A percentile compares a stretch with the other conserved stretches of the same genome.
phyloP scores from a whole-genome alignment of 148 eudicot genomes.

The Fallopia convolvulus region DNA sequence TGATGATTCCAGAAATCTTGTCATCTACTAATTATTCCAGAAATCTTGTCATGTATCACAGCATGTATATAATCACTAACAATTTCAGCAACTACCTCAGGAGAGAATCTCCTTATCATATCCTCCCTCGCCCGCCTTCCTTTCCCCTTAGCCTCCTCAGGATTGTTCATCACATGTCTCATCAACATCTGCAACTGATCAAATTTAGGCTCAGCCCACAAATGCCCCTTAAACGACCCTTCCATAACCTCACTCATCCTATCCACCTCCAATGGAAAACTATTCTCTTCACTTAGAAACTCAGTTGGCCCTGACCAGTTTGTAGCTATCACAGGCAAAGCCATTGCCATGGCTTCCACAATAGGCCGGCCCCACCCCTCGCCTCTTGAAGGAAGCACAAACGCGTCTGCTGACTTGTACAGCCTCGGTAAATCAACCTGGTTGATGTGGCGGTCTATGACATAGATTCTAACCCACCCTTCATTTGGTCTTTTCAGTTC shows the following conservation, averaged over 20 bases:
- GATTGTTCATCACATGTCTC: conserved; percentile 46
- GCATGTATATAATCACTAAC: conserved; percentile 23
- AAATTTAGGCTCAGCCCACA: conserved; percentile 78
- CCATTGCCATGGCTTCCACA: conserved; percentile 83
- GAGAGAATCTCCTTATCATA: conserved; percentile 40
- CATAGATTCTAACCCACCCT: conserved; percentile 58
- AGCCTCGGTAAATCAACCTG: conserved; percentile 57
- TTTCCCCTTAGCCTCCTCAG: conserved; percentile 48
- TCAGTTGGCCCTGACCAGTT: conserved; percentile 78
- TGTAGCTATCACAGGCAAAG: conserved; percentile 54
- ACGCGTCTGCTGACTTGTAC: conserved; percentile 53
- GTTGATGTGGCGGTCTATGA: conserved; percentile 51
- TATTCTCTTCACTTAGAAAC: conserved; percentile 49
- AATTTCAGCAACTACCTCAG: conserved; percentile 40
- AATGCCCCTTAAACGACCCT: conserved; percentile 68
- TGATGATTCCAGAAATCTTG: background rate
- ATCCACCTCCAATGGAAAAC: conserved; percentile 49
- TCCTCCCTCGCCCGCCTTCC: conserved; percentile 48
- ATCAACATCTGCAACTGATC: conserved; percentile 40
- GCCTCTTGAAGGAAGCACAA: conserved; percentile 75
- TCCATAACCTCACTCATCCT: conserved; percentile 46
- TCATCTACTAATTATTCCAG: background rate
- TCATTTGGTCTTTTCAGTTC: conserved; percentile 31
- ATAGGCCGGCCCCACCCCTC: conserved; percentile 82
- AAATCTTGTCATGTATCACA: conserved; percentile 14